phyloP scores from a whole-genome alignment of 257 asterid genomes.

The Nicotiana otophora region DNA sequence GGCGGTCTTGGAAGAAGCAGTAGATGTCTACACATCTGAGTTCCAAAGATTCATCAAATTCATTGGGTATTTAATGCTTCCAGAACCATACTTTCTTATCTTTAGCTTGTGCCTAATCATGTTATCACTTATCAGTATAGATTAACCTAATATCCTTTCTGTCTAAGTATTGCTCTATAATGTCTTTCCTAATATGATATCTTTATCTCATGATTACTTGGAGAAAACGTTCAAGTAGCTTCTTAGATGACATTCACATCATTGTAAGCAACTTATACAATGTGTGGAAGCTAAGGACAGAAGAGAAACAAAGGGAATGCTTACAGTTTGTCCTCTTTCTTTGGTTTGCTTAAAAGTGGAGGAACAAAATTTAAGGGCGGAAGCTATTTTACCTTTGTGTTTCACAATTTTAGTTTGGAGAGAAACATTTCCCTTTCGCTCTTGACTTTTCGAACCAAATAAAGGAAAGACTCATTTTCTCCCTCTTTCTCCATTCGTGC shows the following conservation, averaged over 20 bases:
- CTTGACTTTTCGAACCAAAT: background rate
- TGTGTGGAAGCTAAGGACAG: background rate
- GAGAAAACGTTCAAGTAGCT: background rate
- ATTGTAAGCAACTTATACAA: conserved; percentile 2
- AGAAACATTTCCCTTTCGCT: background rate
- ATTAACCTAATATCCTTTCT: background rate
- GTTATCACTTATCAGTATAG: background rate
- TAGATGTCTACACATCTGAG: conserved; percentile 68
- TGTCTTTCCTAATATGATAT: background rate
- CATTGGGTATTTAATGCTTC: conserved; percentile 49
- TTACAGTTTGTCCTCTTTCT: background rate
- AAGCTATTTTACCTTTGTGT: background rate
- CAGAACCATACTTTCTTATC: conserved; percentile 10
- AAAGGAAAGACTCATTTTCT: background rate
- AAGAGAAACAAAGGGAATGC: background rate
- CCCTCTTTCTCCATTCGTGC: no score
- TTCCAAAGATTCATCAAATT: conserved; percentile 73
- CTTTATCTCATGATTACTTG: background rate
- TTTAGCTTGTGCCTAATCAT: background rate
- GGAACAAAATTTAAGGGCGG: background rate
- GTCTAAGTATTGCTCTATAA: background rate
- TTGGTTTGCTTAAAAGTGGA: background rate
- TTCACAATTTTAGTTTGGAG: background rate
- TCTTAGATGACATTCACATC: background rate
- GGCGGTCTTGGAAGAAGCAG: conserved; percentile 66